Conservation (phyloP, 306 rosid genomes). For the Prunus kanzakura region DNA sequence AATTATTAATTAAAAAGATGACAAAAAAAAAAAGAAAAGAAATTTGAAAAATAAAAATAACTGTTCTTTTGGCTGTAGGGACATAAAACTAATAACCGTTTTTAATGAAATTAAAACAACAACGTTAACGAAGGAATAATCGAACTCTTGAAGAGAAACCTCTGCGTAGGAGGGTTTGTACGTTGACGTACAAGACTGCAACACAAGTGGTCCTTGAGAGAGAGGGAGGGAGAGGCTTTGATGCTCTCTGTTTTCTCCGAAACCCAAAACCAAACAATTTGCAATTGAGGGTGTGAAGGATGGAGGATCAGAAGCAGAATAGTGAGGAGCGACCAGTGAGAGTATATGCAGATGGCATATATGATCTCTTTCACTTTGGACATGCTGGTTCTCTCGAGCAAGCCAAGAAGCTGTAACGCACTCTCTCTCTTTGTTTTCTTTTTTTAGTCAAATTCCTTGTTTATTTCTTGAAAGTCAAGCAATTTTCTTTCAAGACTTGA, state of each 20-base stretch:
- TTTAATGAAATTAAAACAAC: no score
- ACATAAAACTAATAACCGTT: not conserved
- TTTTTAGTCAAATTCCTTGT: not conserved
- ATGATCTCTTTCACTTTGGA: conserved; percentile 96
- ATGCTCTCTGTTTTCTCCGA: not conserved
- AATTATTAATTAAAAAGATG: no score
- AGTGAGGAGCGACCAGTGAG: conserved; percentile 53
- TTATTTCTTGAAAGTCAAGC: not conserved
- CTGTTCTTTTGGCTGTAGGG: not conserved
- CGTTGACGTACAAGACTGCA: not conserved
- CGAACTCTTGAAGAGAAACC: not conserved
- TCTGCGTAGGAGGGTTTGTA: not conserved
- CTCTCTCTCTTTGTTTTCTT: not conserved
- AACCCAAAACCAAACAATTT: not conserved
- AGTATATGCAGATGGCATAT: conserved; percentile 96
- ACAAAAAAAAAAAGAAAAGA: not conserved
- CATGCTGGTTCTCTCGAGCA: conserved; percentile 99
- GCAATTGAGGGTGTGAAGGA: not conserved
- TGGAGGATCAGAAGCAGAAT: not conserved
- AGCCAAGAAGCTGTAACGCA: conserved; percentile 63
- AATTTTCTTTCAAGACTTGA: not conserved
- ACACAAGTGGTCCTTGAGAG: not conserved
- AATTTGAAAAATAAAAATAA: not conserved
- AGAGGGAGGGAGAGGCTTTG: not conserved
- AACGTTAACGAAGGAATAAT: not conserved